Evolutionary conservation across 2,329 filamentous ascomycete genomes (phyloP), one percentile per base, ranked within the genome.

Genomic region (Colletotrichum agaves): DNA sequence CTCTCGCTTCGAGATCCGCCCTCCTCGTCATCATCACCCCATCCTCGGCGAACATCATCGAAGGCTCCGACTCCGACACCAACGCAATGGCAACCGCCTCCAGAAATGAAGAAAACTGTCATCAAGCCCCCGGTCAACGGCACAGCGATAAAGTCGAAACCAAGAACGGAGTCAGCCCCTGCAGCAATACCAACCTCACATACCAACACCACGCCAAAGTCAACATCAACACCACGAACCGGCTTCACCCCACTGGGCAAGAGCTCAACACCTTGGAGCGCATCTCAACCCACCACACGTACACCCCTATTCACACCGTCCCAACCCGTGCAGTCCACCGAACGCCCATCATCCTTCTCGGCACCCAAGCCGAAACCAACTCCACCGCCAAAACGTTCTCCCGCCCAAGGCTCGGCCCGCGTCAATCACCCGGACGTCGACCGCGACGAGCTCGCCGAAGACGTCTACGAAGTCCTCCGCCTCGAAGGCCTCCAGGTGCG

Each of bases 401-500:
- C 31, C 11, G n/a, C 37, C 31, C 31, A 49, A 6, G 12, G 35
- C 23, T 27, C 59, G 13, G 41, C 37, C 35, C 35, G 33, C n/a
- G 37, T n/a, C 17, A 27, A 27, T 7, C 5, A 65, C 35, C 43
- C 71, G 52, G 63, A 71, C 31, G 46, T 73, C 12, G 53, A 59
- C 21, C 21, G 3, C 33, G 41, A 69, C 49, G 59, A 73, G 6
- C 65, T 71, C 4, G 72, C 70, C 2, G 73, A 79, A 47, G 67
- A 74, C 19, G 72, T 72, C 11, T 86, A 80, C 77, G 79, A 81
- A 12, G 82, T 87, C 1, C 77, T 84, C 49, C 74, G 78, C 2
- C 74, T 87, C 2, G 81, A 84, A 65, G 81, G 74, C n/a, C 77
- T 82, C 63, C 75, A 76, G 15, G 57, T 80, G 4, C 74, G 79